phyloP scores from a whole-genome alignment of 129 eudicot species.

The Sambucus nigra region DNA sequence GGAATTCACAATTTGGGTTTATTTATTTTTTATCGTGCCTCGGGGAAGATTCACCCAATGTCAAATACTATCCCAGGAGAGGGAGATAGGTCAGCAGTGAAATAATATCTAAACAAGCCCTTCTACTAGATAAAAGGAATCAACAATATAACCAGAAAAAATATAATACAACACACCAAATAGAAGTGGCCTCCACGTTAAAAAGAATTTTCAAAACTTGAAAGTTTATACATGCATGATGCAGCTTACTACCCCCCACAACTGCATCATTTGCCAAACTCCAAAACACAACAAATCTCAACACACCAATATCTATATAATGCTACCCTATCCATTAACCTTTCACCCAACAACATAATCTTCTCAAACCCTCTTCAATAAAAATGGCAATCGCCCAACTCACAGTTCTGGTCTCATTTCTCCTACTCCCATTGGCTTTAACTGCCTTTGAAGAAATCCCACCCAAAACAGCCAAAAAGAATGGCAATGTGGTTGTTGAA shows the following conservation, averaged over 20 bases:
- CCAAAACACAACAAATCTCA: conserved; percentile 3
- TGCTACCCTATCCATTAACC: conserved; percentile 1
- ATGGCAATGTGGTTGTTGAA: conserved; percentile 62
- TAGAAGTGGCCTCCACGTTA: conserved; percentile 23
- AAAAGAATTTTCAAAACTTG: not conserved
- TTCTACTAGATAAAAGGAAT: too few species aligned
- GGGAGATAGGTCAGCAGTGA: too few species aligned
- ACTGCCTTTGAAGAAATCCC: conserved; percentile 28
- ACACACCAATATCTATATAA: conserved; percentile 6
- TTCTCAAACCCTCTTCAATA: not conserved
- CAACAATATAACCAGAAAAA: too few species aligned
- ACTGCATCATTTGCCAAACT: not conserved
- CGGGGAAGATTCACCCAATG: too few species aligned
- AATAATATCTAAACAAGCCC: too few species aligned
- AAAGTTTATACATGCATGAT: not conserved
- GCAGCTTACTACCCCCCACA: conserved; percentile 12
- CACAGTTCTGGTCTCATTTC: conserved; percentile 24
- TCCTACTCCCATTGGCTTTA: conserved; percentile 29
- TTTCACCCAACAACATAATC: conserved; percentile 2
- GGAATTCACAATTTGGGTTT: too few species aligned
- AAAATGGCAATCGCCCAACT: conserved; percentile 46
- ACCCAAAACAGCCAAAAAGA: conserved; percentile 28
- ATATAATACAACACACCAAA: not conserved
- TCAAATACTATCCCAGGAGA: too few species aligned
- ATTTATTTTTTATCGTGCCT: too few species aligned